These are phyloP conservation scores for Venturia pyrina DNA, from an alignment of 2,329 filamentous ascomycete genomes.

Conservation along the genomic window DNA sequence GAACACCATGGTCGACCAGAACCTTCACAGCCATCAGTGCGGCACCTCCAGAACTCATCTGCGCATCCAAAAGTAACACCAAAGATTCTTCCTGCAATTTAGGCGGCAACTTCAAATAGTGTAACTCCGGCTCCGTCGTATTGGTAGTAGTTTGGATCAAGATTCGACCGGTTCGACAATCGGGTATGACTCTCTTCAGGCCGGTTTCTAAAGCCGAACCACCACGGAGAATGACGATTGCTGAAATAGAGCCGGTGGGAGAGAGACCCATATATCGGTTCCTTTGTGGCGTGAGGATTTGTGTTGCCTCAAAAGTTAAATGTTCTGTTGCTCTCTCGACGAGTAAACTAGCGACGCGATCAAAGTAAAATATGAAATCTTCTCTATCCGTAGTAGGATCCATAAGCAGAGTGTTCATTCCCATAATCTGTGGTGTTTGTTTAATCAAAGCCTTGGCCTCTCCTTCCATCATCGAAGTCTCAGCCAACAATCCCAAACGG, in stretches of 20 bases:
- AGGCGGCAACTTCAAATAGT: slow-evolving; percentile 70
- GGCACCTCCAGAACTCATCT: slow-evolving; percentile 85
- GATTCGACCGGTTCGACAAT: slow-evolving; percentile 79
- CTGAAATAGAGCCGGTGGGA: slow-evolving; percentile 55
- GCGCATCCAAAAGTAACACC: slow-evolving; percentile 80
- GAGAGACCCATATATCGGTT: slow-evolving; percentile 61
- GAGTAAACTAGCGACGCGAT: slow-evolving; percentile 73
- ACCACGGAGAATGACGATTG: slow-evolving; percentile 79
- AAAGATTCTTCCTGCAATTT: slow-evolving; percentile 66
- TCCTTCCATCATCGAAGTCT: neutral
- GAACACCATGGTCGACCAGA: slow-evolving; percentile 86
- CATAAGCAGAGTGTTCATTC: slow-evolving; percentile 86
- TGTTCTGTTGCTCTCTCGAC: slow-evolving; percentile 51
- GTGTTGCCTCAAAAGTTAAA: slow-evolving; percentile 48
- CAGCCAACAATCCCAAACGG: slow-evolving; percentile 48
- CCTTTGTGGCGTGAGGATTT: slow-evolving; percentile 62
- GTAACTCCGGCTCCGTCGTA: slow-evolving; percentile 76
- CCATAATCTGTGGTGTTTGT: slow-evolving; percentile 69
- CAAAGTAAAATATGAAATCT: slow-evolving; percentile 97
- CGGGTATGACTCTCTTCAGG: slow-evolving; percentile 80
- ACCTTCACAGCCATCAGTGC: slow-evolving; percentile 91
- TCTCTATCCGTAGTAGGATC: slow-evolving; percentile 68
- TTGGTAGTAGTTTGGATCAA: slow-evolving; percentile 73
- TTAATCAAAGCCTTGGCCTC: slow-evolving; percentile 36
- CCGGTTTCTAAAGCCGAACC: slow-evolving; percentile 83